Evolutionary conservation across 306 rosid species (phyloP).

Genomic region (Castanospermum australe): DNA sequence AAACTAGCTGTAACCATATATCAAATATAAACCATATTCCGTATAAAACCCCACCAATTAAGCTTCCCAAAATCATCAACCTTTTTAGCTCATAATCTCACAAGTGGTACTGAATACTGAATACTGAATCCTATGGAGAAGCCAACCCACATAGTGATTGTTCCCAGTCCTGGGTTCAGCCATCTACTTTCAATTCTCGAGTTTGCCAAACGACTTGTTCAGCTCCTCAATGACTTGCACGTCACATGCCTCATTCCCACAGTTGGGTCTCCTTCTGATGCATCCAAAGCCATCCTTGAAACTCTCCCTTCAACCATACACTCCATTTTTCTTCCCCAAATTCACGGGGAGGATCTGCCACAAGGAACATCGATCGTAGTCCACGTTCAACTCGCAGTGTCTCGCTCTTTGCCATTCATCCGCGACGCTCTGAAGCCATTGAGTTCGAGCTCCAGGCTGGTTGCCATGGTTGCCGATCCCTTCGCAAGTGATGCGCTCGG

Average conservation of each 20-base stretch:
- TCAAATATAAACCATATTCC: too few relatives aligned
- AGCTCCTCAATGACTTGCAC: background rate
- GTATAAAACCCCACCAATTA: too few relatives aligned
- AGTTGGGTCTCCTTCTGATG: background rate
- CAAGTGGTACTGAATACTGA: too few relatives aligned
- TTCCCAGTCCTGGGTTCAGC: conserved; percentile 8
- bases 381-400: background rate
- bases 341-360: background rate
- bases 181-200: background rate
- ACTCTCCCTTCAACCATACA: conserved; percentile 7
- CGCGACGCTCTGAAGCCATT: background rate
- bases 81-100: too few relatives aligned
- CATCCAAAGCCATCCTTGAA: background rate
- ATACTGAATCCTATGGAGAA: too few relatives aligned
- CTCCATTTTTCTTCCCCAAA: conserved; percentile 7
- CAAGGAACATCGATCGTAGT: background rate
- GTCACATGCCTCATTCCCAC: conserved; percentile 23
- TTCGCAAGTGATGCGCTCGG: conserved; percentile 3
- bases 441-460: background rate
- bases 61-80: too few relatives aligned
- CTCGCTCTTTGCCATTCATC: conserved; percentile 3
- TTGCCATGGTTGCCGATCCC: conserved; percentile 6
- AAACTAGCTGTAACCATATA: too few relatives aligned
- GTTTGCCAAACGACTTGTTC: background rate
- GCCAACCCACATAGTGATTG: background rate